These are phyloP conservation scores for Letharia columbiana DNA, from an alignment of 495 filamentous ascomycete genomes.

Conservation along the genomic window DNA sequence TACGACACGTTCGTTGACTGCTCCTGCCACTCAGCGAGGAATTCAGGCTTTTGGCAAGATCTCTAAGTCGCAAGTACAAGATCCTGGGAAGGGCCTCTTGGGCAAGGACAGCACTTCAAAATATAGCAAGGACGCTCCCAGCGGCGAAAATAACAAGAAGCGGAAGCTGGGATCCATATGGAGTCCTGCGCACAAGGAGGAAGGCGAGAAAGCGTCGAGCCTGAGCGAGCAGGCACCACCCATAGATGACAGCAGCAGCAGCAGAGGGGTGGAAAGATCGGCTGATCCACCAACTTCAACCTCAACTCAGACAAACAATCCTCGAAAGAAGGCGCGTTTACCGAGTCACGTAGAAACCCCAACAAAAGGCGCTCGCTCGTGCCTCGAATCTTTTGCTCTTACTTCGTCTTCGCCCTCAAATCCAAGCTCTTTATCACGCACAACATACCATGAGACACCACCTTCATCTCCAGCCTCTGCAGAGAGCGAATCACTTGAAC, in stretches of 20 bases:
- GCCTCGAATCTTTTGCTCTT: conserved; percentile 22
- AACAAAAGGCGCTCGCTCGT: conserved; percentile 24
- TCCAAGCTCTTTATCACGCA: neutral
- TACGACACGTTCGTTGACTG: neutral
- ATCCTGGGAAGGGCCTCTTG: conserved; percentile 9
- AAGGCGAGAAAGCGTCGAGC: neutral
- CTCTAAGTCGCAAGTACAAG: conserved; percentile 21
- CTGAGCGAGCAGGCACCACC: neutral
- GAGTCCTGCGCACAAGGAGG: neutral
- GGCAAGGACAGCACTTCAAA: neutral
- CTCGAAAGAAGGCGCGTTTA: conserved; percentile 13
- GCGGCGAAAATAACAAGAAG: conserved; percentile 8
- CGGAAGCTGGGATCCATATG: conserved; percentile 11
- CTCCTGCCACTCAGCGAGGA: conserved; percentile 16
- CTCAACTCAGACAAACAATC: conserved; percentile 7
- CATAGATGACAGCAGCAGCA: neutral
- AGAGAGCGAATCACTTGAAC: neutral
- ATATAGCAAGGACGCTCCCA: neutral
- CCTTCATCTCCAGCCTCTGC: conserved; percentile 17
- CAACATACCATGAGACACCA: conserved; percentile 11
- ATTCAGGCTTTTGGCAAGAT: conserved; percentile 25
- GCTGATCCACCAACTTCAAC: neutral
- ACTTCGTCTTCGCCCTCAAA: conserved; percentile 12
- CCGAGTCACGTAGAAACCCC: conserved; percentile 16
- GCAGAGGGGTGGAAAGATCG: neutral